Base-by-base conservation (phyloP, 2,329 filamentous ascomycete species). In the Septoria linicola region DNA sequence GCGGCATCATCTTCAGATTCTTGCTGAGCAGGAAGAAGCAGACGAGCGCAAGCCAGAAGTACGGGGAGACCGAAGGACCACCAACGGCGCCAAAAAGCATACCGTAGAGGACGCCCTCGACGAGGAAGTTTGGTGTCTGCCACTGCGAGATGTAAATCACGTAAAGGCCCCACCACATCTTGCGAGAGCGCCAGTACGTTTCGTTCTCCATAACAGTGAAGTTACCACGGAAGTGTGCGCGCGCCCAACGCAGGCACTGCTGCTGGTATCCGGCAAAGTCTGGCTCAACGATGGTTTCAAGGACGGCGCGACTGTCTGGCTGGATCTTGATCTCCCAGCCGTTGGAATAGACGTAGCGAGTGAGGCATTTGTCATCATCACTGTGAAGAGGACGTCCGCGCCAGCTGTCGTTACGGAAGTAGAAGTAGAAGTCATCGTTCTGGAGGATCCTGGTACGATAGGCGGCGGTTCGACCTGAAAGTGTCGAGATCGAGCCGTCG, bases 291-390 rank as follows among this genome's bases (percentile, higher is more conserved):
- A 73, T 76, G 0, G 80, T 84, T 51, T 75, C 69, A 27, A 85
- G 69, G 1, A 71, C 66, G 0, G 76, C 70, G 2, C 79, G 73
- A 0, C 69, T 59, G 3, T 72, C 71, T 51, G 76, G 74, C 61
- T 85, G 81, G 43, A 84, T 76, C 39, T 73, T 72, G 51, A 84
- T 76, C 6, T 73, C 69, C 73, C 74, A 82, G n/a, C 72, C 73
- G 4, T 74, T 63, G 8, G 68, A 68, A 35, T 80, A 73, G 4
- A 77, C 70, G 54, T 74, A 80, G 8, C 82, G 71, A 0, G 81
- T 84, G 30, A 80, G 69, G 59, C 76, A 84, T 63, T 84, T 84
- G 68, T 85, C 82, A 51, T 84, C 81, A 54, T 84, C 82, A 0
- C 73, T 70, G 16, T 76, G 74, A 1, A 83, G 64, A 0, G 77